Percentiles rank a stretch among this genome's conserved stretches.
phyloP scores from a whole-genome alignment of 352 stramenopile genomes.

The Phytopythium delawarense region DNA sequence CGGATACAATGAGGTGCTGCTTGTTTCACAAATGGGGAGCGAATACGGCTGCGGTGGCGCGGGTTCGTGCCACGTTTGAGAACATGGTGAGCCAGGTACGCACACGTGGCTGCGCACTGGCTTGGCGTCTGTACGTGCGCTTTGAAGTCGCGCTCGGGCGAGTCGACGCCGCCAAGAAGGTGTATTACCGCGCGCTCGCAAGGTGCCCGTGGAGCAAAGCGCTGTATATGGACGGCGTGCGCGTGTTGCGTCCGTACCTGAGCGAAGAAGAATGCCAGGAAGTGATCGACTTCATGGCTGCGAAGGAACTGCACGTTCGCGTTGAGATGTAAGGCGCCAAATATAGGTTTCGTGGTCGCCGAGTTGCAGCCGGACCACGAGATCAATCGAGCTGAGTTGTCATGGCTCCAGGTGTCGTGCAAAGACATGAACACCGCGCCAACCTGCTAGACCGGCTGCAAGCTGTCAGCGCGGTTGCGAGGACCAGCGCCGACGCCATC shows the following conservation, averaged over 20 bases:
- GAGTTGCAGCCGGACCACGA: not conserved
- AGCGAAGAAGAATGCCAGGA: constrained; percentile 55
- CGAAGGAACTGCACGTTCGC: constrained; percentile 71
- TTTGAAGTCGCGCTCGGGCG: constrained; percentile 74
- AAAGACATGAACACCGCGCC: not conserved
- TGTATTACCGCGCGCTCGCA: constrained; percentile 70
- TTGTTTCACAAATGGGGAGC: constrained; percentile 62
- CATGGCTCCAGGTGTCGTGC: not conserved
- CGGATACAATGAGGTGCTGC: constrained; percentile 35
- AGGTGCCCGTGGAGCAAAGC: constrained; percentile 78
- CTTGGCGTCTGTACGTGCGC: constrained; percentile 71
- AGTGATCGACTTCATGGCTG: constrained; percentile 58
- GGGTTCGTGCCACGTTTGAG: constrained; percentile 62
- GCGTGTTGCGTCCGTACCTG: constrained; percentile 62
- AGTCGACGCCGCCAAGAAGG: constrained; percentile 58
- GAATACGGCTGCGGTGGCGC: constrained; percentile 44
- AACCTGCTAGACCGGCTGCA: constrained; percentile 1
- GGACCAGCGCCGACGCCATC: not conserved
- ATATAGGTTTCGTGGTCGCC: not conserved
- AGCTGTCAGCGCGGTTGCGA: not conserved
- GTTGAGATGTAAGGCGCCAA: constrained; percentile 21
- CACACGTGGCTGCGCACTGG: constrained; percentile 50
- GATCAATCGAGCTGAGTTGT: not conserved
- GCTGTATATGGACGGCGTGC: constrained; percentile 65
- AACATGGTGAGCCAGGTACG: constrained; percentile 48